These are phyloP conservation scores for Phyllosticta citribraziliensis DNA, from an alignment of 2,329 filamentous ascomycete genomes.

Conservation along the genomic window DNA sequence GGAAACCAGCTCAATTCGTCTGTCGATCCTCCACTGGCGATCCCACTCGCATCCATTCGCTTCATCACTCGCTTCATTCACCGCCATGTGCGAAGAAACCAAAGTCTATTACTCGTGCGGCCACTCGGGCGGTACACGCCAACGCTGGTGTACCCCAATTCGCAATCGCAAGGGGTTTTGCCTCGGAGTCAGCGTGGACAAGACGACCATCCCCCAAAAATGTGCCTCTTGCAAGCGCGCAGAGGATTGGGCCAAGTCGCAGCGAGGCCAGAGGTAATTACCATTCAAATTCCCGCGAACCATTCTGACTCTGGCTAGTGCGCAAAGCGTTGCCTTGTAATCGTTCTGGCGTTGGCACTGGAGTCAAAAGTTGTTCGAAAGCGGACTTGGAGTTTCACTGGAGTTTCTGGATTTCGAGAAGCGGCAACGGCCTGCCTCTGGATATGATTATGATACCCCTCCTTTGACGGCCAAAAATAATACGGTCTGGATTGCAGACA, in stretches of 20 bases:
- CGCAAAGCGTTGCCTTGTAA: neutral
- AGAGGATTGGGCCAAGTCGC: neutral
- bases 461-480: neutral
- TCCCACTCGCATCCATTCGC: too few species aligned
- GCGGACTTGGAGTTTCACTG: neutral
- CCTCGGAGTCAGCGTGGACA: conserved; percentile 4
- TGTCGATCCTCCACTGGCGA: neutral
- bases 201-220: conserved; percentile 3
- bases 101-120: conserved; percentile 5
- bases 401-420: neutral
- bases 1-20: neutral
- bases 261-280: neutral
- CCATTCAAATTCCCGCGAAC: neutral
- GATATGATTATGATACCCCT: neutral
- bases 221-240: conserved; percentile 4
- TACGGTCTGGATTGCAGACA: neutral
- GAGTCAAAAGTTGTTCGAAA: neutral
- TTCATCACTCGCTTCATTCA: neutral
- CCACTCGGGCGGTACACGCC: conserved; percentile 5
- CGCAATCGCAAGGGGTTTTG: conserved; percentile 6
- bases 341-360: neutral
- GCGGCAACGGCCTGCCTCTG: neutral
- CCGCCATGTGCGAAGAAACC: conserved; percentile 5
- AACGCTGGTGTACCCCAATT: conserved; percentile 6
- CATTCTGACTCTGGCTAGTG: neutral